Conservation (phyloP, 805 yeast species). For the Helenozyma rhizophorensis region DNA sequence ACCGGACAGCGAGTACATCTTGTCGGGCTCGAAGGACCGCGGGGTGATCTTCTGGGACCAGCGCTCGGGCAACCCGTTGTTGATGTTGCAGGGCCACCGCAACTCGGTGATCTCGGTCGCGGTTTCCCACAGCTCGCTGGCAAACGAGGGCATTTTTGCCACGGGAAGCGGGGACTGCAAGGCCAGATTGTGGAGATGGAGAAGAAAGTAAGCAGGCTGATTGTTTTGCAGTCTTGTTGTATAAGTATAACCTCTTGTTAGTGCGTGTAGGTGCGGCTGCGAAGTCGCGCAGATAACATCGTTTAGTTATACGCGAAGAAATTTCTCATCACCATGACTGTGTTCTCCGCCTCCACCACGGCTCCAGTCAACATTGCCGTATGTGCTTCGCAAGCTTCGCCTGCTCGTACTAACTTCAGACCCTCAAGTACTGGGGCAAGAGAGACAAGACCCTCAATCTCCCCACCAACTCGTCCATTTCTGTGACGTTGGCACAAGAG, state of each 20-base stretch:
- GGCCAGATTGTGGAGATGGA: conserved; percentile 95
- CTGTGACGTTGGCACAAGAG: conserved; percentile 87
- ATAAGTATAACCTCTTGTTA: too few species aligned
- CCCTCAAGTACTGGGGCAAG: conserved; percentile 98
- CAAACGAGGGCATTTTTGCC: conserved; percentile 82
- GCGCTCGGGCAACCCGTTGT: conserved; percentile 80
- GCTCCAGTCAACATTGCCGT: conserved; percentile 98
- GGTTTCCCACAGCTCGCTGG: conserved; percentile 74
- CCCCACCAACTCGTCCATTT: conserved; percentile 94
- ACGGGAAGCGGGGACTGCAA: conserved; percentile 97
- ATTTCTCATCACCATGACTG: conserved; percentile 32
- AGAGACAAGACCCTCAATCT: conserved; percentile 83
- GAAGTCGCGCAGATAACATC: too few species aligned
- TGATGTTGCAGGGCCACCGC: conserved; percentile 95
- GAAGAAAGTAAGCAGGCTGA: conserved; percentile 30
- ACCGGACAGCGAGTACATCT: conserved; percentile 84
- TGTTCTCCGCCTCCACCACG: conserved; percentile 75
- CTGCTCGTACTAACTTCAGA: conserved; percentile 35
- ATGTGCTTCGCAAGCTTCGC: conserved; percentile 27
- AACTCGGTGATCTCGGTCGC: conserved; percentile 94
- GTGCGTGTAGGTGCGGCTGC: too few species aligned
- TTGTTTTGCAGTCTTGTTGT: too few species aligned
- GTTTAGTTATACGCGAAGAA: not conserved
- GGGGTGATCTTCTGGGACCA: conserved; percentile 98
- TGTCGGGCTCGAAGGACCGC: conserved; percentile 94